Evolutionary conservation across 176 grass and related monocot species (phyloP).

Genomic region (Musa itinerans): DNA sequence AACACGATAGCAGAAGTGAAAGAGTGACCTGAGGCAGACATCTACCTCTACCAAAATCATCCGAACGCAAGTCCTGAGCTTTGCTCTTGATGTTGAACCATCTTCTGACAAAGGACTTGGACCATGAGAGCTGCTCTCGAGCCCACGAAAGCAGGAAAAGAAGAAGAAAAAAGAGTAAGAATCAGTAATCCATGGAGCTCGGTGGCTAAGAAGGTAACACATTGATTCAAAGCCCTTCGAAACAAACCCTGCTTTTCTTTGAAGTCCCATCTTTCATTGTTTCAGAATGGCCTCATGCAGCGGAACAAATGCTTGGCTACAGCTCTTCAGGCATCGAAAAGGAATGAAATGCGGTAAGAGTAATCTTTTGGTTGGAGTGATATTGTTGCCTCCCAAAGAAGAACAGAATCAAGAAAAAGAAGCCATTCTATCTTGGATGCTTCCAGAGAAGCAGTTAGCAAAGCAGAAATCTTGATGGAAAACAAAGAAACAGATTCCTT

Average conservation of each 20-base stretch:
- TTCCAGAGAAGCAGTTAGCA: background rate
- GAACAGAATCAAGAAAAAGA: slow-evolving; percentile 29
- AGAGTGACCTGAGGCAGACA: background rate
- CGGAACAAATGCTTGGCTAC: background rate
- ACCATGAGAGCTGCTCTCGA: slow-evolving; percentile 67
- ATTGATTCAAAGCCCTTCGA: background rate
- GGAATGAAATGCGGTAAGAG: background rate
- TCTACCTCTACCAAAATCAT: slow-evolving; percentile 44
- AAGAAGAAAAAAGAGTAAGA: slow-evolving; percentile 5
- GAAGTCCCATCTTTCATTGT: slow-evolving; percentile 62
- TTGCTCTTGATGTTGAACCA: slow-evolving; percentile 87
- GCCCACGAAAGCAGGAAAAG: background rate
- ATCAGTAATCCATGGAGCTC: slow-evolving; percentile 15
- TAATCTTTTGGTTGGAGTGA: background rate
- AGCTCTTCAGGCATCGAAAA: slow-evolving; percentile 1
- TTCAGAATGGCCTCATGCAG: slow-evolving; percentile 21
- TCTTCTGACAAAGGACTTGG: slow-evolving; percentile 82
- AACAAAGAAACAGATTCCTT: slow-evolving; percentile 20
- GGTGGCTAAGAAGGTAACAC: too few relatives aligned
- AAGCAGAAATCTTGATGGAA: slow-evolving; percentile 53
- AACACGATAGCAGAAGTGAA: background rate
- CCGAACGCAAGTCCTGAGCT: slow-evolving; percentile 69
- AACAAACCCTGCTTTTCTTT: slow-evolving; percentile 87
- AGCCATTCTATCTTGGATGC: slow-evolving; percentile 20
- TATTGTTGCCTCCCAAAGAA: slow-evolving; percentile 18